Conservation (phyloP, 192 early-diverging fungal genomes). For the Coemansia javaensis region DNA sequence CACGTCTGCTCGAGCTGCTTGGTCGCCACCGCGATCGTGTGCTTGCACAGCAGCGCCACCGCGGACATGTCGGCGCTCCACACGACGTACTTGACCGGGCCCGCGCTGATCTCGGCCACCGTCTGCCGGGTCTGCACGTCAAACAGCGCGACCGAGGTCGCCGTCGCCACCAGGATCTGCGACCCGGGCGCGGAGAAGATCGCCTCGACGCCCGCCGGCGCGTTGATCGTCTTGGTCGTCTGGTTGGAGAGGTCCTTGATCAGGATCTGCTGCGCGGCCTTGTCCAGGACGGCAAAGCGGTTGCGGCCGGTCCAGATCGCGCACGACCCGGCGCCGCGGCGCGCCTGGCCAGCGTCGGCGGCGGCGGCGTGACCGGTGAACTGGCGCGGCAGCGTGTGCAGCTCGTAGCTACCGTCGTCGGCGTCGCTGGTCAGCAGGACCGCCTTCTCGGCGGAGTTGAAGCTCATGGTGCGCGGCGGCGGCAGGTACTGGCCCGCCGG, state of each 20-base stretch:
- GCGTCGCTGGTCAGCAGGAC: constrained; percentile 76
- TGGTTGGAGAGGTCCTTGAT: constrained; percentile 86
- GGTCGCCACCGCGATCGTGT: constrained; percentile 86
- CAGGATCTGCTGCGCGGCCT: constrained; percentile 71
- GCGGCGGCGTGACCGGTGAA: constrained; percentile 29
- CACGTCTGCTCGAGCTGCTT: constrained; percentile 86
- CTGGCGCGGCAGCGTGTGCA: constrained; percentile 79
- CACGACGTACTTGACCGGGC: constrained; percentile 88
- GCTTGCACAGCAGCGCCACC: constrained; percentile 93
- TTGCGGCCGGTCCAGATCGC: constrained; percentile 96
- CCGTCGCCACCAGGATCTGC: constrained; percentile 71
- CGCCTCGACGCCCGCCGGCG: constrained; percentile 70
- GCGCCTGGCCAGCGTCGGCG: constrained; percentile 53
- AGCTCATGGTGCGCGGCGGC: constrained; percentile 80
- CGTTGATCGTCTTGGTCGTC: constrained; percentile 84
- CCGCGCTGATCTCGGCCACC: constrained; percentile 72
- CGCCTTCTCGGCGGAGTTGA: constrained; percentile 90
- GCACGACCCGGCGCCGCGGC: constrained; percentile 73
- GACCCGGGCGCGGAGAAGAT: constrained; percentile 89
- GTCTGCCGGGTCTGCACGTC: constrained; percentile 81
- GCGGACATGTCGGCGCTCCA: constrained; percentile 88
- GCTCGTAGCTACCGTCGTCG: constrained; percentile 89
- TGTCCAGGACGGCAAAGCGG: constrained; percentile 94
- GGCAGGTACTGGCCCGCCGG: constrained; percentile 64
- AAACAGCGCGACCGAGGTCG: constrained; percentile 83